Conservation (phyloP, 2,329 filamentous ascomycete species). For the Colletotrichum gigasporum region DNA sequence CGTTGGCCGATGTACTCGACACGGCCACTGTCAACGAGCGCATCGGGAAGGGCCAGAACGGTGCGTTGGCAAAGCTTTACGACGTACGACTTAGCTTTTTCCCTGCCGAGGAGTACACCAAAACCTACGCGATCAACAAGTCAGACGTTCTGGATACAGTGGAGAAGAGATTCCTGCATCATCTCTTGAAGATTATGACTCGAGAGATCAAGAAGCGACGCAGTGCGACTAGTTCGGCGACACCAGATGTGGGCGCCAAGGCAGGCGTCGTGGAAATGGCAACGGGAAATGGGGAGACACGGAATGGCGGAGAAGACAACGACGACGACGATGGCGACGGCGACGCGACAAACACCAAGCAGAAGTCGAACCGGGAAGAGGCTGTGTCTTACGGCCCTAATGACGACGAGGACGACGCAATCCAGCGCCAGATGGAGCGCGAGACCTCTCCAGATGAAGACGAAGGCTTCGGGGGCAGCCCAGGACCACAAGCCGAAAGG, state of each 20-base stretch:
- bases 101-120: conserved; percentile 81
- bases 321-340: conserved; percentile 78
- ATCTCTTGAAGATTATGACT: conserved; percentile 74
- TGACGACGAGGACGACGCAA: conserved; percentile 87
- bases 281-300: conserved; percentile 46
- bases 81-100: conserved; percentile 86
- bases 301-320: conserved; percentile 61
- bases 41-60: conserved; percentile 75
- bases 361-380: conserved; percentile 79
- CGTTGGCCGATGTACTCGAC: conserved; percentile 85
- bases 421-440: conserved; percentile 70
- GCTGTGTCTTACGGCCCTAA: conserved; percentile 91
- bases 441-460: conserved; percentile 63
- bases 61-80: conserved; percentile 83
- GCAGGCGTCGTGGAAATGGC: conserved; percentile 63
- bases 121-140: conserved; percentile 84
- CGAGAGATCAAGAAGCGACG: conserved; percentile 87
- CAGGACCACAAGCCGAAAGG: conserved; percentile 42
- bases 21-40: conserved; percentile 82
- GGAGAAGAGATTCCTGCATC: conserved; percentile 81
- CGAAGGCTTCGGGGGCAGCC: conserved; percentile 62
- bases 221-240: conserved; percentile 71
- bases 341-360: conserved; percentile 79
- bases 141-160: conserved; percentile 82
- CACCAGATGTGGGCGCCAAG: conserved; percentile 76